A percentile compares a stretch with the other conserved stretches of the same genome.
phyloP scores from a whole-genome alignment of 768 basidiomycete species.

The Kwoniella sp. region DNA sequence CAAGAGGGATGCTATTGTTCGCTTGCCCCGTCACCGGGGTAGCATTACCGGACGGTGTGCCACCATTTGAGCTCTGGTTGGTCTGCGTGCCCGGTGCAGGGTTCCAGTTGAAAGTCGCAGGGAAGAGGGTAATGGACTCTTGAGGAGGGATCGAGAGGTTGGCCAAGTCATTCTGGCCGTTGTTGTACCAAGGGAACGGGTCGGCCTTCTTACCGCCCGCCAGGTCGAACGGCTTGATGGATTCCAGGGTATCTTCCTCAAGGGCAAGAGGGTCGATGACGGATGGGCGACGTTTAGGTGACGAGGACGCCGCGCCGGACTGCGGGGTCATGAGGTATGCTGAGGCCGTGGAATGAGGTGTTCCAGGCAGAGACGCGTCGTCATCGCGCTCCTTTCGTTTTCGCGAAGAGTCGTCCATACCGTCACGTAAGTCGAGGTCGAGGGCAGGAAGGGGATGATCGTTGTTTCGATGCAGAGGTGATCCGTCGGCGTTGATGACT shows the following conservation, averaged over 20 bases:
- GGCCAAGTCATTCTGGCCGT: conserved; percentile 2
- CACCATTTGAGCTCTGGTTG: neutral
- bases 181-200: conserved; percentile 14
- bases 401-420: conserved; percentile 6
- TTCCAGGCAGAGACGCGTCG: conserved; percentile 3
- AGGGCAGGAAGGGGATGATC: neutral
- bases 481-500: conserved; percentile 5
- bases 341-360: conserved; percentile 4
- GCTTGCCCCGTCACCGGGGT: neutral
- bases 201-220: neutral
- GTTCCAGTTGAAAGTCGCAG: conserved; percentile 13
- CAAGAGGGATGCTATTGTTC: conserved; percentile 5
- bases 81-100: no score
- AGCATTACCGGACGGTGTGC: neutral
- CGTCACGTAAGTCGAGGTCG: conserved; percentile 7
- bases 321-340: conserved; percentile 14
- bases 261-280: conserved; percentile 8
- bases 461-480: neutral
- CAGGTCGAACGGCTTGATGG: neutral
- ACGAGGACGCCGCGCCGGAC: neutral
- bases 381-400: conserved; percentile 13
- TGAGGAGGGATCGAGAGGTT: conserved; percentile 11
- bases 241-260: neutral
- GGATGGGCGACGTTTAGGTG: conserved; percentile 6
- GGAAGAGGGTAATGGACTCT: conserved; percentile 23